Conservation (phyloP, 2,329 filamentous ascomycete genomes). For the Allantophomopsis cytisporea region DNA sequence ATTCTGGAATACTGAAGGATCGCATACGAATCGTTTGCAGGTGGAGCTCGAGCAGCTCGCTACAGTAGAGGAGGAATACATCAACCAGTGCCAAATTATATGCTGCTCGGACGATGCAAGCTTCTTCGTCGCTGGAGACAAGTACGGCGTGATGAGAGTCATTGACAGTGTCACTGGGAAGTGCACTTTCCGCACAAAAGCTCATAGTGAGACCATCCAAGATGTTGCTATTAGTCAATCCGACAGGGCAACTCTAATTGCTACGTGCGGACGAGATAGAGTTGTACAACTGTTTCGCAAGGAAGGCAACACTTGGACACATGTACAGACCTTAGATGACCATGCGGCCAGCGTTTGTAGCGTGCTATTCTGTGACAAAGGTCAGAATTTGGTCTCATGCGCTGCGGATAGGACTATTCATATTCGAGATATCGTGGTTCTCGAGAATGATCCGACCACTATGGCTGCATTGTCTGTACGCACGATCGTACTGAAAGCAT, state of each 20-base stretch:
- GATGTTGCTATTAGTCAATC: constrained; percentile 62
- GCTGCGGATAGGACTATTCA: constrained; percentile 82
- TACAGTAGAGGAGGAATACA: constrained; percentile 31
- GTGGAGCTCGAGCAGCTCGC: constrained; percentile 56
- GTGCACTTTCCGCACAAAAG: constrained; percentile 61
- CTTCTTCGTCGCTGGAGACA: constrained; percentile 73
- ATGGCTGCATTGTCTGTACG: constrained; percentile 64
- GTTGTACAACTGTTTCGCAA: constrained; percentile 80
- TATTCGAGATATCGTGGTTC: constrained; percentile 63
- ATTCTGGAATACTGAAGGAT: constrained; percentile 70
- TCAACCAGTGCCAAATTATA: constrained; percentile 47
- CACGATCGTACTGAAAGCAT: constrained; percentile 72
- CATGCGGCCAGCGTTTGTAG: constrained; percentile 76
- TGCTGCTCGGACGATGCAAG: constrained; percentile 45
- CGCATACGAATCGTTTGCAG: constrained; percentile 46
- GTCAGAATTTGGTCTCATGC: constrained; percentile 59
- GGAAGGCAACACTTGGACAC: constrained; percentile 44
- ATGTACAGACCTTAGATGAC: constrained; percentile 85
- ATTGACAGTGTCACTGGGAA: constrained; percentile 46
- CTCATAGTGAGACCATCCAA: constrained; percentile 75
- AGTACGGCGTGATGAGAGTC: constrained; percentile 66
- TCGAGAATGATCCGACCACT: constrained; percentile 44
- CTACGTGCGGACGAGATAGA: constrained; percentile 75
- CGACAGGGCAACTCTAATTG: constrained; percentile 51
- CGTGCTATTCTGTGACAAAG: constrained; percentile 63